phyloP scores from a whole-genome alignment of 2,329 filamentous ascomycete genomes.

The Penicillium sp. region DNA sequence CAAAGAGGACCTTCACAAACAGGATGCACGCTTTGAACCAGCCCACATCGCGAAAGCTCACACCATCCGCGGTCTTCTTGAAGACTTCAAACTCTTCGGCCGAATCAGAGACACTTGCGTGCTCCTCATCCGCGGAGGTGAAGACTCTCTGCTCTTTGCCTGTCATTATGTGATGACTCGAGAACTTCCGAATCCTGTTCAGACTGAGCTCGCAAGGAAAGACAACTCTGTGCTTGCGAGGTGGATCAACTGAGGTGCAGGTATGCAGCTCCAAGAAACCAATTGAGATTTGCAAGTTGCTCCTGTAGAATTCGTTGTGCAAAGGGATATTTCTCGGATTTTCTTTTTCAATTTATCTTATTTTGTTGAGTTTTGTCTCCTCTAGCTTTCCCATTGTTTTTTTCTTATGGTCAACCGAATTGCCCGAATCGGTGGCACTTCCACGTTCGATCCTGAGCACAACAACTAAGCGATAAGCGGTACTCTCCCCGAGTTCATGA shows the following conservation, averaged over 20 bases:
- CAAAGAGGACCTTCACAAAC: conserved; percentile 51
- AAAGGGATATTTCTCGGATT: neutral
- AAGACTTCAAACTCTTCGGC: conserved; percentile 45
- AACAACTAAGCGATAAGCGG: too few species aligned
- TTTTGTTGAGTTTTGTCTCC: neutral
- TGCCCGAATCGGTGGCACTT: neutral
- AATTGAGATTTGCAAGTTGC: neutral
- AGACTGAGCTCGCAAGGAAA: neutral
- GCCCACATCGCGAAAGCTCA: conserved; percentile 53
- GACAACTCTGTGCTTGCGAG: neutral
- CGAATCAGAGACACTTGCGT: neutral
- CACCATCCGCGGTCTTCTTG: conserved; percentile 46
- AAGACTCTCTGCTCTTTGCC: neutral
- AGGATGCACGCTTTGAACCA: conserved; percentile 54
- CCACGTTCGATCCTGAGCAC: too few species aligned
- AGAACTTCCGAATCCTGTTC: neutral
- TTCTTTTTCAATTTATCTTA: neutral
- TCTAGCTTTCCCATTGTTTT: neutral
- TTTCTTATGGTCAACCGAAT: neutral
- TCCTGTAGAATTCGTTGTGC: neutral
- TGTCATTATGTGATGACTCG: neutral
- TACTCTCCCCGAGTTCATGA: too few species aligned
- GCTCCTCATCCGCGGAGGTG: neutral
- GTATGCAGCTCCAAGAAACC: neutral
- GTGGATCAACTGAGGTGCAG: neutral